A percentile compares a stretch with the other conserved stretches of the same genome.
These are phyloP conservation scores for Penicillium sclerotiorum DNA, from an alignment of 2,329 filamentous ascomycete species.

Conservation along the genomic window DNA sequence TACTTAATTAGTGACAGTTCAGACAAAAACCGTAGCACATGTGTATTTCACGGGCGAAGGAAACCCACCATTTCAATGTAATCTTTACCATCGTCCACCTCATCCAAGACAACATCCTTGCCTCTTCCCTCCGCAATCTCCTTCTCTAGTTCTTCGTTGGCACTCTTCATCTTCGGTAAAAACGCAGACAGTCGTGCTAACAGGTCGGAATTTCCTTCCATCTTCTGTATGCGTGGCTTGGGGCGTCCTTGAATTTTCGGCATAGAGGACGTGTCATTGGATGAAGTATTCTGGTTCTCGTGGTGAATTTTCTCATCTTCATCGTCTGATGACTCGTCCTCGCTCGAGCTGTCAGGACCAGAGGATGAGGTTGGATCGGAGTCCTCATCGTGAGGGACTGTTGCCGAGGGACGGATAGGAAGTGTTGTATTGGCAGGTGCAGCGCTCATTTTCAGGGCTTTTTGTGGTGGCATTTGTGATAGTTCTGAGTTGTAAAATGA, in stretches of 20 bases:
- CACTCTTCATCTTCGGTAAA: conserved; percentile 45
- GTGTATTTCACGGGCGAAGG: neutral
- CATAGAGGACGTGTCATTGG: conserved; percentile 18
- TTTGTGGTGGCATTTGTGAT: too few relatives aligned
- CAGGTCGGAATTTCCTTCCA: conserved; percentile 32
- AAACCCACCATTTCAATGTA: conserved; percentile 48
- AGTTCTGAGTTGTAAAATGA: neutral
- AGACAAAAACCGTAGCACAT: neutral
- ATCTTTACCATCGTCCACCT: conserved; percentile 36
- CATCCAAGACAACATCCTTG: conserved; percentile 37
- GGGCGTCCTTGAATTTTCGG: conserved; percentile 32
- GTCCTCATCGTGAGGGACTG: conserved; percentile 15
- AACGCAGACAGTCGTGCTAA: conserved; percentile 44
- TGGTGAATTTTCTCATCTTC: conserved; percentile 25
- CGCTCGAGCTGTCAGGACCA: conserved; percentile 26
- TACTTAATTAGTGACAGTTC: conserved; percentile 8
- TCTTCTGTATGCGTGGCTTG: conserved; percentile 38
- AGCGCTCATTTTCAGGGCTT: conserved; percentile 10
- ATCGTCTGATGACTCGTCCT: conserved; percentile 29
- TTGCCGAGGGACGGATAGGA: conserved; percentile 4
- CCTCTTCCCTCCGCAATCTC: conserved; percentile 39
- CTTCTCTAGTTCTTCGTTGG: conserved; percentile 45
- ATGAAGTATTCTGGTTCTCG: conserved; percentile 4
- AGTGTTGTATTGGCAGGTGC: conserved; percentile 2
- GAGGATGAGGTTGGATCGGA: conserved; percentile 29